A percentile compares a stretch with the other conserved stretches of the same genome.
Conservation (phyloP, 139 green algal genomes). For the Nannochloris sp. region DNA sequence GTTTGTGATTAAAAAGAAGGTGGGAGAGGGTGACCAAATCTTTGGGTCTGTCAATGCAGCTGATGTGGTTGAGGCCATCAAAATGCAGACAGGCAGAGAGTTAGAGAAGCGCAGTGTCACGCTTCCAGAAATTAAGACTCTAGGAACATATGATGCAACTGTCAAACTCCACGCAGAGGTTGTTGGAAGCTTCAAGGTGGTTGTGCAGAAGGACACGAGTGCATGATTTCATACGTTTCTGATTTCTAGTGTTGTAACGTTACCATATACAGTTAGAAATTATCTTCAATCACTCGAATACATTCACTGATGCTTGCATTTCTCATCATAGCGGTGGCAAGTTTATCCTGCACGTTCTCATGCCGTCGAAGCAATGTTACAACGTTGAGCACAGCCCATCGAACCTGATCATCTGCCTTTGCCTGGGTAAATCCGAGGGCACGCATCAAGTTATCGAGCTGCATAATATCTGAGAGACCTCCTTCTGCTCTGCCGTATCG, state of each 20-base stretch:
- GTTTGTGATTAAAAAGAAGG: constrained; percentile 87
- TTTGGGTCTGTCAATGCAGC: constrained; percentile 63
- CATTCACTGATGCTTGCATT: constrained; percentile 59
- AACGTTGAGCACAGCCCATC: constrained; percentile 89
- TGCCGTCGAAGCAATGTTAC: constrained; percentile 73
- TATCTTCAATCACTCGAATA: constrained; percentile 69
- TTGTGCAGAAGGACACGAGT: constrained; percentile 58
- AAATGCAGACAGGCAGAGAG: constrained; percentile 63
- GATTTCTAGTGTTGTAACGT: constrained; percentile 4
- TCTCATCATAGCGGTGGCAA: constrained; percentile 63
- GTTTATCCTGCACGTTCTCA: constrained; percentile 40
- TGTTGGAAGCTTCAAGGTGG: constrained; percentile 70
- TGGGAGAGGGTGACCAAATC: constrained; percentile 73
- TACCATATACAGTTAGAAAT: constrained; percentile 30
- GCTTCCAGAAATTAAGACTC: constrained; percentile 81
- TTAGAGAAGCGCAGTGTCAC: constrained; percentile 62
- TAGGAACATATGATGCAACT: constrained; percentile 67
- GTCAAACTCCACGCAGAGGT: constrained; percentile 76
- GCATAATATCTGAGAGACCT: constrained; percentile 76
- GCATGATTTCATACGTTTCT: not conserved
- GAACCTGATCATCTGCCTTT: constrained; percentile 81
- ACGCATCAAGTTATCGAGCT: constrained; percentile 76
- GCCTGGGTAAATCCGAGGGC: constrained; percentile 38
- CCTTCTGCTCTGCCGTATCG: constrained; percentile 80
- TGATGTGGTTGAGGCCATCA: constrained; percentile 72